Conservation (phyloP, 441 rosid species). For the Bocquillonia castaneifolia region DNA sequence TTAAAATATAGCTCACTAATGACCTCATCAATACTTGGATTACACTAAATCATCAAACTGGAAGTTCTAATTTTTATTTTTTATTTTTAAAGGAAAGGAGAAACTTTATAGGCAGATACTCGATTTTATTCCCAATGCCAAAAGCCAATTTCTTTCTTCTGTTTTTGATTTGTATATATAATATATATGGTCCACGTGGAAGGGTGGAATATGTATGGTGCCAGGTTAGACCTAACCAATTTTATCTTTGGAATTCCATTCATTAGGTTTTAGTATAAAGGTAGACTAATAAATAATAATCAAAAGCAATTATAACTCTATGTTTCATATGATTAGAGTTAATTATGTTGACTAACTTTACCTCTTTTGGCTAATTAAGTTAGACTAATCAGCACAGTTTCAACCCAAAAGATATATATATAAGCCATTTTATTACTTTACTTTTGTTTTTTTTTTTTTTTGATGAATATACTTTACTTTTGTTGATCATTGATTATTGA, state of each 20-base stretch:
- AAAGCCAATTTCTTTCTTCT: background rate
- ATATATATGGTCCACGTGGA: background rate
- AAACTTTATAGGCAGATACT: background rate
- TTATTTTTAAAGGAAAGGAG: background rate
- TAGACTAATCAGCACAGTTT: too few relatives aligned
- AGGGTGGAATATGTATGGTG: background rate
- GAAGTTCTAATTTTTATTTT: background rate
- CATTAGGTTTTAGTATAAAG: background rate
- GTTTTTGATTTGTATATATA: too few relatives aligned
- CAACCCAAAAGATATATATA: too few relatives aligned
- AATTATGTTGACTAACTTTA: background rate
- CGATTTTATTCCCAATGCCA: slow-evolving; percentile 1
- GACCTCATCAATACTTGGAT: slow-evolving; percentile 15
- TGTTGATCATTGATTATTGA: too few relatives aligned
- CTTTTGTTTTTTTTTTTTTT: too few relatives aligned
- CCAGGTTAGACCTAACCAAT: background rate
- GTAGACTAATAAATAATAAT: background rate
- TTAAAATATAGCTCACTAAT: background rate
- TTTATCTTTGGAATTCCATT: background rate
- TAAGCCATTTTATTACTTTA: too few relatives aligned
- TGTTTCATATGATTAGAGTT: background rate
- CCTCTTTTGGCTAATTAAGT: too few relatives aligned
- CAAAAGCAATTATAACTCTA: too few relatives aligned
- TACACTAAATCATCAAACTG: slow-evolving; percentile 1
- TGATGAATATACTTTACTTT: too few relatives aligned